Base-by-base conservation (phyloP, 2,329 filamentous ascomycete species). In the Penicillium brasilianum region DNA sequence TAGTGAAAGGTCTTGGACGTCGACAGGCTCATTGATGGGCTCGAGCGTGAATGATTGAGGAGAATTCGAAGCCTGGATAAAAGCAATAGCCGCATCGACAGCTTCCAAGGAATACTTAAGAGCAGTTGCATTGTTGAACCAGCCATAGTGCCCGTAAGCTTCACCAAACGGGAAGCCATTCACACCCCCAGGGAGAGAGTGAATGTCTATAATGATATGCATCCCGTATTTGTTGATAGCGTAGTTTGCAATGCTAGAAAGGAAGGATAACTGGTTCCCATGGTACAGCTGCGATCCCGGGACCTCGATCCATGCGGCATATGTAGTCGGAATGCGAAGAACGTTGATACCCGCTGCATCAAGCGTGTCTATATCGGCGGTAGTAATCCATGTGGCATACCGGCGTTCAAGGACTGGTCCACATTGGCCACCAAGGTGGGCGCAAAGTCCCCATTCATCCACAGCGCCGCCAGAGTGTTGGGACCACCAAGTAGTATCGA, bases 11-110 rank as follows among this genome's bases (percentile, higher is more conserved):
- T 68, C 58, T 14, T 51, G 43, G 28, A 61, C 60, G 48, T 68
- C 67, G 28, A 62, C 59, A 14, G 68, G 64, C 37, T 70, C 67
- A 44, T 69, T 69, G 51, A 70, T 62, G 4, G 66, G 66, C 16
- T 60, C 63, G 20, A 70, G 51, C 5, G 65, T 68, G 50, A 61
- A 70, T 6, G 64, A 62, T 37, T 58, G 36, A 2, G 67, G 66
- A 0, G 46, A 55, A 64, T 37, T 8, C 13, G 36, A 37, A 14
- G 8, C 2, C n/a, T 37, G 36, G n/a, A 37, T 37, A 16, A 37
- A 70, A 16, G 53, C 32, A 3, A 70, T 16, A 2, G 63, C 62
- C 1, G 57, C 54, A n/a, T 67, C 58, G 20, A 70, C 54, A 8
- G 58, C 64, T 13, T 63, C 49, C 37, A 67, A 36, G 10, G 62